Evolutionary conservation across 2,329 filamentous ascomycete species (phyloP).

Genomic region (Stemphylium vesicarium): DNA sequence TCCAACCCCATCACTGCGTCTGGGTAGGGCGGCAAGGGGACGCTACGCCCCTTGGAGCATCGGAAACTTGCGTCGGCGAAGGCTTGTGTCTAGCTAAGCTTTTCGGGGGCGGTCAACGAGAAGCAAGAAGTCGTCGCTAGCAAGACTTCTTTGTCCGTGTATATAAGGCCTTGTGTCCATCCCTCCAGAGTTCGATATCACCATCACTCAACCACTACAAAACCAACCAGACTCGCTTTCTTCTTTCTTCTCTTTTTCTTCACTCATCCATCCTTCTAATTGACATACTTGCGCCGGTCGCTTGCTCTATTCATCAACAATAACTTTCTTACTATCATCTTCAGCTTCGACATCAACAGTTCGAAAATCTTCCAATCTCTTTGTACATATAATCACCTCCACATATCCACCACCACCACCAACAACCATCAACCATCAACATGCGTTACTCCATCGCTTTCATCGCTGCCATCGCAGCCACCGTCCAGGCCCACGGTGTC

Average conservation of each 20-base stretch:
- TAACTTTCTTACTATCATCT: not conserved
- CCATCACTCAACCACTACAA: constrained; percentile 24
- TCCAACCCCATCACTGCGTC: constrained; percentile 16
- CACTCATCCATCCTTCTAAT: constrained; percentile 32
- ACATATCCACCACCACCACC: constrained; percentile 1
- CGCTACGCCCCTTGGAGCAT: constrained; percentile 5
- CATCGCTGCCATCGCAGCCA: constrained; percentile 55
- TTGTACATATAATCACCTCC: constrained; percentile 13
- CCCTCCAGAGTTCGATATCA: constrained; percentile 27
- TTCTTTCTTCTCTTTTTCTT: constrained; percentile 10
- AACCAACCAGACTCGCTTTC: constrained; percentile 29
- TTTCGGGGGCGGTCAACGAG: constrained; percentile 9
- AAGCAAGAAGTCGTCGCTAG: not conserved
- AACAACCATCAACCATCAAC: constrained; percentile 48
- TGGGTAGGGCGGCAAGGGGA: constrained; percentile 20
- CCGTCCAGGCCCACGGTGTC: constrained; percentile 65
- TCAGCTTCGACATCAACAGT: constrained; percentile 8
- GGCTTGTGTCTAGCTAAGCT: constrained; percentile 44
- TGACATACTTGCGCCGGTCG: constrained; percentile 45
- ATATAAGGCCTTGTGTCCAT: constrained; percentile 35
- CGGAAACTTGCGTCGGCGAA: constrained; percentile 19
- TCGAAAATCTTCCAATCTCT: not conserved
- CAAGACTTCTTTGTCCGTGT: constrained; percentile 6
- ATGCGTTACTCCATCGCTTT: constrained; percentile 58
- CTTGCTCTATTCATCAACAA: constrained; percentile 34